Conservation (phyloP, 805 yeast species). For the Priceomyces castillae region DNA sequence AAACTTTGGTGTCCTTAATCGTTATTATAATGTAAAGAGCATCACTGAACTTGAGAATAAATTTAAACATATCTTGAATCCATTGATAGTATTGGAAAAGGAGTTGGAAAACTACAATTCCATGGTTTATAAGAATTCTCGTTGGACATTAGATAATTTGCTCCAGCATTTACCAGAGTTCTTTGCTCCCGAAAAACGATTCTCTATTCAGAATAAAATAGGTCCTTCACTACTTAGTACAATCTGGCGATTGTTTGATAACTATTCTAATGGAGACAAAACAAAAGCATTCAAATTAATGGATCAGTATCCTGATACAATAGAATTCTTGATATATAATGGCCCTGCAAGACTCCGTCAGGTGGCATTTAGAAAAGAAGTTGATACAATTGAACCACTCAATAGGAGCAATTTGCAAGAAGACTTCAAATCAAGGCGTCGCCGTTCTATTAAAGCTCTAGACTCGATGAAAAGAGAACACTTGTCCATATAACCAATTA, state of each 20-base stretch:
- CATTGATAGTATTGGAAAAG: conserved; percentile 10
- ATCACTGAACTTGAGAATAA: conserved; percentile 12
- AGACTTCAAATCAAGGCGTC: conserved; percentile 19
- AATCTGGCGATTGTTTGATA: conserved; percentile 17
- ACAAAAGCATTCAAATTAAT: conserved; percentile 24
- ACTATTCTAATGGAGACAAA: conserved; percentile 16
- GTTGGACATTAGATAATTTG: conserved; percentile 13
- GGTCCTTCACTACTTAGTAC: conserved; percentile 14
- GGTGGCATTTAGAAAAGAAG: conserved; percentile 20
- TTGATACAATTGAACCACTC: conserved; percentile 21
- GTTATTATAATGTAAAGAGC: conserved; percentile 23
- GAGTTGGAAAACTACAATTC: conserved; percentile 13
- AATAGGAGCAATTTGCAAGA: conserved; percentile 16
- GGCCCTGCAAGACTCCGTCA: conserved; percentile 17
- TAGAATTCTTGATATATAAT: conserved; percentile 27
- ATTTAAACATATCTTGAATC: conserved; percentile 11
- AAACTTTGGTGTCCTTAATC: conserved; percentile 22
- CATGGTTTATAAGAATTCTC: conserved; percentile 4
- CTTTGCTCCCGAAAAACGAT: conserved; percentile 29
- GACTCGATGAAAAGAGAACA: conserved; percentile 9
- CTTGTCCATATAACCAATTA: neutral
- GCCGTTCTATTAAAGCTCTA: conserved; percentile 24
- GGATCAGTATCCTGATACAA: conserved; percentile 33
- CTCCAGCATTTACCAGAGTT: conserved; percentile 24
- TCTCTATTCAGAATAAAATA: conserved; percentile 23